Evolutionary conservation across 768 basidiomycete species (phyloP).

Genomic region (Leccinellum luteum): DNA sequence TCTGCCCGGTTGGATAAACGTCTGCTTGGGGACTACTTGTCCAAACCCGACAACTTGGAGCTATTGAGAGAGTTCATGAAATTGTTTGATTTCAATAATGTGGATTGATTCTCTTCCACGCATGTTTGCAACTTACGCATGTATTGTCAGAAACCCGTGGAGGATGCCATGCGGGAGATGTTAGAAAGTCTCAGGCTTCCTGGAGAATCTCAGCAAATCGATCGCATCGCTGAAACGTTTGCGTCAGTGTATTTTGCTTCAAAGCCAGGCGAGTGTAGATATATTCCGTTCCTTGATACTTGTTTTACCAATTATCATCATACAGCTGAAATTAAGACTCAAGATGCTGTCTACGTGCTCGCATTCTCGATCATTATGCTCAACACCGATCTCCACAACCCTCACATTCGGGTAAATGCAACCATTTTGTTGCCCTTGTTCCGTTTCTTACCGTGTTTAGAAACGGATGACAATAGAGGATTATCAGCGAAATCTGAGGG

Average conservation of each 20-base stretch:
- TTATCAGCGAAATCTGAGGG: slow-evolving; percentile 87
- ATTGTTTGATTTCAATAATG: slow-evolving; percentile 86
- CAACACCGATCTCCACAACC: slow-evolving; percentile 96
- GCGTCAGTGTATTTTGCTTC: slow-evolving; percentile 88
- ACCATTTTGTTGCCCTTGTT: background rate
- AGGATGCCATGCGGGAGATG: slow-evolving; percentile 94
- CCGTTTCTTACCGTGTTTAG: slow-evolving; percentile 36
- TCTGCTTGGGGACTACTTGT: slow-evolving; percentile 89
- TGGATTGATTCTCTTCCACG: slow-evolving; percentile 36
- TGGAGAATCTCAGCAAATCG: slow-evolving; percentile 93
- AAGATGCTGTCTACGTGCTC: slow-evolving; percentile 92
- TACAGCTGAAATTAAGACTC: slow-evolving; percentile 80
- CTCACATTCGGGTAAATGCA: slow-evolving; percentile 75
- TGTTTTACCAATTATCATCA: background rate
- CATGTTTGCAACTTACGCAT: slow-evolving; percentile 1
- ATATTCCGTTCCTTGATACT: background rate
- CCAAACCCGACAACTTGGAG: slow-evolving; percentile 82
- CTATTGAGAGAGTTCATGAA: slow-evolving; percentile 84
- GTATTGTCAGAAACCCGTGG: slow-evolving; percentile 75
- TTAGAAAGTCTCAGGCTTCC: slow-evolving; percentile 93
- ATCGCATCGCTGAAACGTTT: slow-evolving; percentile 92
- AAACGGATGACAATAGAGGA: slow-evolving; percentile 98
- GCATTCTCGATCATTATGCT: slow-evolving; percentile 97
- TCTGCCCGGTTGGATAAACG: slow-evolving; percentile 89
- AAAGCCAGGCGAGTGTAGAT: slow-evolving; percentile 54